Percentiles rank a stretch among this genome's conserved stretches.
phyloP scores from a whole-genome alignment of 2,329 filamentous ascomycete genomes.

The Trichophyton mentagrophytes region DNA sequence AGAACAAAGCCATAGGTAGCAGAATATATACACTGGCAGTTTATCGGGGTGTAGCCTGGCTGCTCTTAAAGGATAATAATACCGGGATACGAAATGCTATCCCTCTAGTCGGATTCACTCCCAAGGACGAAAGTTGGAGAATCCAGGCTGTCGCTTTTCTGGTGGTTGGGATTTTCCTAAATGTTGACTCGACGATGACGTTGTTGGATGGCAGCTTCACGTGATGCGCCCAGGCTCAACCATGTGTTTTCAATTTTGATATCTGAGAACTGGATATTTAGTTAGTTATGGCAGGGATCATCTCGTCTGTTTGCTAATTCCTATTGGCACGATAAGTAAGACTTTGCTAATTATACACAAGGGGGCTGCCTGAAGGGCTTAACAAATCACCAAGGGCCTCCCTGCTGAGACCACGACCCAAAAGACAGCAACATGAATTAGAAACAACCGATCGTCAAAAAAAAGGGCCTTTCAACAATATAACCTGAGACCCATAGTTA shows the following conservation, averaged over 20 bases:
- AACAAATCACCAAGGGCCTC: neutral
- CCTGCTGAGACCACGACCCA: neutral
- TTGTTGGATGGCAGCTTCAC: neutral
- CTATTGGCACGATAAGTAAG: neutral
- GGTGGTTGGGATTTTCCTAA: neutral
- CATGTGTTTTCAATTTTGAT: neutral
- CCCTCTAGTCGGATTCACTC: neutral
- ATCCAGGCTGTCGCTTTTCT: neutral
- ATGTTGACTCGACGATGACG: conserved; percentile 1
- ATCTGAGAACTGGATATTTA: too few species aligned
- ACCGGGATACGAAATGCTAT: neutral
- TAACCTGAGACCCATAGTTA: neutral
- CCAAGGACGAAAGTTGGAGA: neutral
- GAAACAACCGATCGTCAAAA: neutral
- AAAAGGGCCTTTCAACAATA: neutral
- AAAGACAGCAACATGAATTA: neutral
- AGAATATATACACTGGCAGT: neutral
- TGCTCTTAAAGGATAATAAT: neutral
- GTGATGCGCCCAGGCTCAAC: neutral
- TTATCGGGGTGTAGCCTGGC: neutral
- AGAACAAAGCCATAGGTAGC: neutral
- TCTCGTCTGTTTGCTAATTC: too few species aligned
- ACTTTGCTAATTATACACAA: neutral
- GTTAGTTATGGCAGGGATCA: too few species aligned
- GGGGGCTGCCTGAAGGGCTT: neutral